Evolutionary conservation across 257 asterid genomes (phyloP), one percentile per base, ranked within the genome.

Genomic region (Orobanche coerulescens): DNA sequence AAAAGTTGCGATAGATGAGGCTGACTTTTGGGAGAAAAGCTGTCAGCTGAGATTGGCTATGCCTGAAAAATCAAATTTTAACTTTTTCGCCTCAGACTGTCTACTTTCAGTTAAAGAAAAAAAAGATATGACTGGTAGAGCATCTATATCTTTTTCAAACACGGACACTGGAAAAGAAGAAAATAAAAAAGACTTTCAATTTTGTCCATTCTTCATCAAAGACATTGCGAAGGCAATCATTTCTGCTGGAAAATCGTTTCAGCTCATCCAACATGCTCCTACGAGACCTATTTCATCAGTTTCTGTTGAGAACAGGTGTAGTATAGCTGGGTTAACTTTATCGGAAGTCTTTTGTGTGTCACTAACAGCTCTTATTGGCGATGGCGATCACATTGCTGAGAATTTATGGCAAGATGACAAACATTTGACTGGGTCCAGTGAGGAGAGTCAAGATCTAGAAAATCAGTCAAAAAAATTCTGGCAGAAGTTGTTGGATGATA

Each of bases 1-100:
- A 76, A 73, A 37, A 64, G 80, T 88, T 72, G 71, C 91, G 23
- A 86, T 92, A 72, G 88, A 84, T 34, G 91, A 86, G 74, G 82
- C 94, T 69, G 98, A 88, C 69, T 92, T 88, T 74, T 92, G 98
- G 98, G 98, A 86, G 83, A 84, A 84, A 77, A 89, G 98, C 87
- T 89, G 83, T 73, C 78, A 75, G 73, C 87, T 70, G 19, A 81
- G 95, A 73, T 72, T 79, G 47, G 66, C 80, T 64, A 70, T 71
- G 66, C 60, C 71, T 52, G 73, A 67, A 49, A 83, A 79, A 56
- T 64, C 68, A 25, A 40, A 42, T 7, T 64, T 66, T 56, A 22
- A 63, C 31, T 76, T 64, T 58, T 59, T 77, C 59, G 43, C 75
- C n/a, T 34, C 77, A 62, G 79, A 75, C 33, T 75, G 62, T 60